A percentile compares a stretch with the other conserved stretches of the same genome.
Conservation (phyloP, 768 basidiomycete genomes). For the Phallus indusiatus region DNA sequence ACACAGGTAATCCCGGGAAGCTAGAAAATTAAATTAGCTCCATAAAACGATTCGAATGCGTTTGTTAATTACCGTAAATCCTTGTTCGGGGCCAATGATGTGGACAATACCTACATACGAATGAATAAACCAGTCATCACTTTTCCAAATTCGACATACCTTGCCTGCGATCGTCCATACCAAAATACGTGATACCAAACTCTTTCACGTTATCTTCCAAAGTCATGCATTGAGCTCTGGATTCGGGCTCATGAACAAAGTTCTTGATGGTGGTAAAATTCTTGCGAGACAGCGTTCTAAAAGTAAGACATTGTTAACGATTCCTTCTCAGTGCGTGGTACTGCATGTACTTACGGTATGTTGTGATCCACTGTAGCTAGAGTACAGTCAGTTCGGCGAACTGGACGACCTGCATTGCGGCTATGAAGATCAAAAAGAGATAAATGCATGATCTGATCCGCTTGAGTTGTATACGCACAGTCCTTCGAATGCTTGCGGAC, state of each 20-base stretch:
- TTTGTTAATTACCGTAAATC: constrained; percentile 57
- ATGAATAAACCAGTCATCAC: background rate
- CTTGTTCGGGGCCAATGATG: constrained; percentile 89
- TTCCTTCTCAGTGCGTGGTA: background rate
- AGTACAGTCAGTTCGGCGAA: constrained; percentile 82
- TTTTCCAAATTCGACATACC: constrained; percentile 33
- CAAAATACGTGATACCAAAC: constrained; percentile 88
- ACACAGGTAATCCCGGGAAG: constrained; percentile 75
- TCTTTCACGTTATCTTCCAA: constrained; percentile 87
- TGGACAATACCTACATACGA: constrained; percentile 61
- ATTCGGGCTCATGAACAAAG: constrained; percentile 80
- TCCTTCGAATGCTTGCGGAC: constrained; percentile 87
- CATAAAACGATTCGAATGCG: background rate
- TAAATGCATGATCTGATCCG: constrained; percentile 5
- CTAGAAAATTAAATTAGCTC: constrained; percentile 23
- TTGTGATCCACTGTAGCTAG: constrained; percentile 86
- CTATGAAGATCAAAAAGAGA: constrained; percentile 25
- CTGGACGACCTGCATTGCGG: constrained; percentile 63
- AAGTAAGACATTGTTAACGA: background rate
- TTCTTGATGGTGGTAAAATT: constrained; percentile 59
- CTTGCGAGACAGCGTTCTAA: constrained; percentile 64
- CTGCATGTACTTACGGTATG: constrained; percentile 53
- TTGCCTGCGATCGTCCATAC: constrained; percentile 82
- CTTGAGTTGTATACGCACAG: constrained; percentile 36
- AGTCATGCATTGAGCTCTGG: constrained; percentile 72